Evolutionary conservation across 345 rosid genomes (phyloP).

Genomic region (Punica granatum): DNA sequence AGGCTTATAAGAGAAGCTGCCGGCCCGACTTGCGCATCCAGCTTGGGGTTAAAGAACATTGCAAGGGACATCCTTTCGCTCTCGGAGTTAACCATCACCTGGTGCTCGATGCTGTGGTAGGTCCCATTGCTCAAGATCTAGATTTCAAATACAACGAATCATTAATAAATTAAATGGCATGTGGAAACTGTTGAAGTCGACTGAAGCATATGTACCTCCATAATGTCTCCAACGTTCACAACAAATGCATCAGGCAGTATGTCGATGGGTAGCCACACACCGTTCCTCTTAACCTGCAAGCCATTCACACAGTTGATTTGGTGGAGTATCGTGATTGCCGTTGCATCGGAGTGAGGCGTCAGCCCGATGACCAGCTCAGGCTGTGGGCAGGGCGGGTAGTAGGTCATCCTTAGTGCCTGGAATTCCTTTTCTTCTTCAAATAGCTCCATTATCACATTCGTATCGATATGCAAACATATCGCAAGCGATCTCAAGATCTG

Average conservation of each 20-base stretch:
- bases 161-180: too few relatives aligned
- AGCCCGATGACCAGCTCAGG: conserved; percentile 25
- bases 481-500: conserved; percentile 19
- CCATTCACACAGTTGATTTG: conserved; percentile 23
- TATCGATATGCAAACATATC: conserved; percentile 13
- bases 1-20: conserved; percentile 5
- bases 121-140: conserved; percentile 18
- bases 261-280: conserved; percentile 14
- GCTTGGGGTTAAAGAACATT: conserved; percentile 14
- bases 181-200: too few relatives aligned
- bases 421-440: conserved; percentile 34
- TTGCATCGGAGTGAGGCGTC: conserved; percentile 19
- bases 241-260: conserved; percentile 15
- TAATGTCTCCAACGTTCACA: conserved; percentile 22
- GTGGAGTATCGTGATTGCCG: conserved; percentile 17
- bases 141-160: too few relatives aligned
- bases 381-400: conserved; percentile 17
- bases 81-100: conserved; percentile 12
- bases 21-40: conserved; percentile 15
- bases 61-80: conserved; percentile 14
- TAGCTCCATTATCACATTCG: conserved; percentile 19
- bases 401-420: conserved; percentile 25
- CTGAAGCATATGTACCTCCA: conserved; percentile 19
- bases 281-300: conserved; percentile 21
- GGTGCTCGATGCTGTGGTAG: conserved; percentile 21